Conservation (phyloP, 2,329 filamentous ascomycete genomes). For the Stagonosporopsis tanaceti region DNA sequence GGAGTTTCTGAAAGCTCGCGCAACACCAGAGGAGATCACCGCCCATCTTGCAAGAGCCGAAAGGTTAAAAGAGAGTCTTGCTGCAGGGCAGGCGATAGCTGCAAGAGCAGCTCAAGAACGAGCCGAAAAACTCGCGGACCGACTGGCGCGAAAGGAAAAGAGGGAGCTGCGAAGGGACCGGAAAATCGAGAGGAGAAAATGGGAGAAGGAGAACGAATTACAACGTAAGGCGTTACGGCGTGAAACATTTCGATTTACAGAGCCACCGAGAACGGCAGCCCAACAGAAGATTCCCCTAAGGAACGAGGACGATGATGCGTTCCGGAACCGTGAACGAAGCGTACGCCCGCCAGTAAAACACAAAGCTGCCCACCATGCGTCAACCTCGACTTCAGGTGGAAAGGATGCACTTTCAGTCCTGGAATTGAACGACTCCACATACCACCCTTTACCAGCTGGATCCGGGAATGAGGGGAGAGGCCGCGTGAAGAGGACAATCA, state of each 20-base stretch:
- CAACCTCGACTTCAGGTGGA: neutral
- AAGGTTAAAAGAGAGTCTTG: neutral
- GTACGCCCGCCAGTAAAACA: neutral
- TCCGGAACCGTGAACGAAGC: neutral
- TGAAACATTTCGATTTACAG: neutral
- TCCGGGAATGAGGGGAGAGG: neutral
- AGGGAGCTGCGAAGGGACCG: neutral
- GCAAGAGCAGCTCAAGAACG: neutral
- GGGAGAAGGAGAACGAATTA: neutral
- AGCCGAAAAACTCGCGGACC: neutral
- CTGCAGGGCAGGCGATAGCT: neutral
- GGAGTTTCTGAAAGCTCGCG: neutral
- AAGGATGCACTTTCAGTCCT: neutral
- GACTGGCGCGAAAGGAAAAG: neutral
- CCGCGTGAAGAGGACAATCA: neutral
- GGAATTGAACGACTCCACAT: neutral
- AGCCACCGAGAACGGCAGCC: too few species aligned
- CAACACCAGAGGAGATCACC: conserved; percentile 7
- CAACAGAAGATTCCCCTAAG: too few species aligned
- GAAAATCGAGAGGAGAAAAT: neutral
- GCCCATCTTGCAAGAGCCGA: conserved; percentile 2
- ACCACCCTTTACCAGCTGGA: neutral
- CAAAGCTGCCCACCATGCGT: neutral
- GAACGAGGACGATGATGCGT: too few species aligned
- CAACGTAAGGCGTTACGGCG: neutral